Percentiles rank a stretch among this genome's conserved stretches.
phyloP scores from a whole-genome alignment of 257 asterid genomes.

The Solanum chmielewskii region DNA sequence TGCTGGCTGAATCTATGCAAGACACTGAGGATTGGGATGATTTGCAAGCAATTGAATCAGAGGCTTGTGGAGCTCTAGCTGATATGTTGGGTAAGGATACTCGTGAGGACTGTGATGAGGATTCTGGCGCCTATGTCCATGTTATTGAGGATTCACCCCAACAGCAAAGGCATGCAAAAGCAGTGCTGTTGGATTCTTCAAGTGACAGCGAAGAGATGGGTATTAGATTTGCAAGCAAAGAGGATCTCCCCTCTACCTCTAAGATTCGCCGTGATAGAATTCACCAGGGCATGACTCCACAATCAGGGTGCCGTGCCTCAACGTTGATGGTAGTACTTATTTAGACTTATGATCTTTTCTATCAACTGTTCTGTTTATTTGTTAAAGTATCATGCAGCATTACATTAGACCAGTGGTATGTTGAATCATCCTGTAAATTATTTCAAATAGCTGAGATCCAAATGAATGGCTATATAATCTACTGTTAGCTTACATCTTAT shows the following conservation, averaged over 20 bases:
- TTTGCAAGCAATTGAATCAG: constrained; percentile 70
- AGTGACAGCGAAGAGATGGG: constrained; percentile 43
- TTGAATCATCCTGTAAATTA: neutral
- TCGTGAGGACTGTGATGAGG: constrained; percentile 10
- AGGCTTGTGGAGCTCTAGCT: constrained; percentile 71
- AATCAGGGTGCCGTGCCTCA: constrained; percentile 24
- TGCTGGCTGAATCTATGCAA: constrained; percentile 73
- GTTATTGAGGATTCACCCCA: constrained; percentile 51
- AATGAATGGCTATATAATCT: neutral
- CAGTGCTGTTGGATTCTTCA: constrained; percentile 48
- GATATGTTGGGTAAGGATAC: constrained; percentile 54
- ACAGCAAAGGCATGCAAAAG: constrained; percentile 17
- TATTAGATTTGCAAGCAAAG: constrained; percentile 9
- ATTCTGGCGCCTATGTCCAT: constrained; percentile 19
- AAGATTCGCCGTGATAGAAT: constrained; percentile 10
- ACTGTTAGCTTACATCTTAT: neutral
- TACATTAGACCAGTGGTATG: neutral
- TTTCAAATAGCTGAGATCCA: neutral
- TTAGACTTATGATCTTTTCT: neutral
- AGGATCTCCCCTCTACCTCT: constrained; percentile 11
- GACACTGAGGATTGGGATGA: constrained; percentile 95
- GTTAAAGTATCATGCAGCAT: neutral
- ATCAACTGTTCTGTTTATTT: neutral
- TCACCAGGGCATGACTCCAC: constrained; percentile 15
- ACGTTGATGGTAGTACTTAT: constrained; percentile 29